Base-by-base conservation (phyloP, 164 flowering plant genomes). In the Berberis thunbergii region DNA sequence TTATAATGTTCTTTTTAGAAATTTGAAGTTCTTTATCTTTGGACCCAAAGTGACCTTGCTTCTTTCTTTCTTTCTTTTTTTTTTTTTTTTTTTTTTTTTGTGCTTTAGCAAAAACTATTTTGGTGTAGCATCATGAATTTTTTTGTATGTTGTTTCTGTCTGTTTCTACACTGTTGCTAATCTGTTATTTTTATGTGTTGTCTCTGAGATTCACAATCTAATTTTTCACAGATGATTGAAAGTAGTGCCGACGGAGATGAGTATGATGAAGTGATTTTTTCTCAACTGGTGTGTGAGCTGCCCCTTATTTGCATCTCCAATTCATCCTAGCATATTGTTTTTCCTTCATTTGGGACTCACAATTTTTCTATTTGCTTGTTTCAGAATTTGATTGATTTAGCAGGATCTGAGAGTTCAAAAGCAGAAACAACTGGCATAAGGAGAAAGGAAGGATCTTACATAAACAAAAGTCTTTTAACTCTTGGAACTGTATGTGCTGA, bases 341-440 rank as follows among this genome's bases (percentile, higher is more conserved):
- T 41, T 55, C 60, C 57, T 67, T 42, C 40, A 13, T 62, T 5
- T 39, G 38, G 62, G 41, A 55, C 39, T 13, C 59, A 26, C 61
- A 8, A 26, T 54, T 13, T 63, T 13, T 45, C 59, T 59, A 44
- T 44, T 41, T 43, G 58, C 56, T 52, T 64, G 43, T 43, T 76
- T 69, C 62, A 95, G 99, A 91, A 95, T 80, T 78, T 95, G 80
- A 95, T 95, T 70, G 99, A 95, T 83, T 75, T 95, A 63, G 98
- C 99, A 73, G 99, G 99, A 68, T 95, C 99, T 59, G 99, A 95
- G 78, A 95, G 99, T 79, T 95, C 99, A 53, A 95, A 95, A 75
- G 84, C 99, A 52, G 99, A 91, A 79, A 95, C 99, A 46, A 89
- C 99, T 59, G 99, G 99, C 63, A 53, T 95, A 54, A 78, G 99